A percentile compares a stretch with the other conserved stretches of the same genome.
These are phyloP conservation scores for Camellia lanceoleosa DNA, from an alignment of 148 eudicot species.

Conservation along the genomic window DNA sequence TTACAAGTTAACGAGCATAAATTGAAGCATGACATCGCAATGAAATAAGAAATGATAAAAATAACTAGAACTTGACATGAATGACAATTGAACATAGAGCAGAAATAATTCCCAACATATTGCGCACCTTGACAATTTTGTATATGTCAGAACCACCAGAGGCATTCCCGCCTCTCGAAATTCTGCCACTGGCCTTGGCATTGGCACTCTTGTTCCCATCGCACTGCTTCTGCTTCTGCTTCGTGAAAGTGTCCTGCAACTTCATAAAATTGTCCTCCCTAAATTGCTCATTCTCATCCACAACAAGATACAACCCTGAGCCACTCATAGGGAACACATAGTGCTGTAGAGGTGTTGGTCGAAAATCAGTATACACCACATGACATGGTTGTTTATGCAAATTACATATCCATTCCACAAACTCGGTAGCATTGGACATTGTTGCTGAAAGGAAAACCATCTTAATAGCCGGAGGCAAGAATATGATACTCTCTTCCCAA, in stretches of 20 bases:
- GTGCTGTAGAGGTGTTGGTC: conserved; percentile 96
- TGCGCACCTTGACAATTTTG: conserved; percentile 85
- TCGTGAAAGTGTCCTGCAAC: conserved; percentile 76
- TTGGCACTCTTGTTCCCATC: conserved; percentile 51
- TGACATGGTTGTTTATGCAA: conserved; percentile 97
- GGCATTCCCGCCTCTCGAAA: conserved; percentile 68
- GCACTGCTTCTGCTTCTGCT: conserved; percentile 49
- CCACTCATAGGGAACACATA: conserved; percentile 94
- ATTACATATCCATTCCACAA: conserved; percentile 98
- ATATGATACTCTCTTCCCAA: conserved; percentile 96
- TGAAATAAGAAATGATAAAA: background rate
- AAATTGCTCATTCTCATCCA: conserved; percentile 96
- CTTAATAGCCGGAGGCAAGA: conserved; percentile 86
- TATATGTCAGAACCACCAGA: conserved; percentile 90
- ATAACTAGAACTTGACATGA: conserved; percentile 3
- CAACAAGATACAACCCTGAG: conserved; percentile 86
- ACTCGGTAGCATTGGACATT: conserved; percentile 95
- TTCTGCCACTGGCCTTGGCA: conserved; percentile 69
- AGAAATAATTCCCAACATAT: background rate
- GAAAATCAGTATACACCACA: conserved; percentile 96
- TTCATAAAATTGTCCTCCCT: conserved; percentile 85
- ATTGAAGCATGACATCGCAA: background rate
- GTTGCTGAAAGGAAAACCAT: conserved; percentile 97
- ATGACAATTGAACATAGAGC: background rate
- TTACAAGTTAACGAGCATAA: background rate